These are phyloP conservation scores for Mycena olivaceomarginata DNA, from an alignment of 768 basidiomycete genomes.

Conservation along the genomic window DNA sequence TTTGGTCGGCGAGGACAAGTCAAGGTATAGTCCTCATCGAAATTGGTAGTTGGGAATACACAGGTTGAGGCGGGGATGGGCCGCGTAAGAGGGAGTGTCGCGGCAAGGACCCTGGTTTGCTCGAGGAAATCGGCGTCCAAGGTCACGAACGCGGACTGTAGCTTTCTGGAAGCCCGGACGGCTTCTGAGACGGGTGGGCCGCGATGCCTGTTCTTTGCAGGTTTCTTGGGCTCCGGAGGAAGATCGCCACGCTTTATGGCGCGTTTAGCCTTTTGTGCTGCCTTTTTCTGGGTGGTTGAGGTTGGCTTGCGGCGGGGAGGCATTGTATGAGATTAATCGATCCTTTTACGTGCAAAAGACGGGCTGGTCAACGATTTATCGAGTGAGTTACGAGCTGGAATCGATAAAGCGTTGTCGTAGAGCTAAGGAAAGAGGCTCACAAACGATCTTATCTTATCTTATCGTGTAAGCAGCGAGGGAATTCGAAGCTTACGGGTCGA, in stretches of 20 bases:
- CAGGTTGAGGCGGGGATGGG: slow-evolving; percentile 66
- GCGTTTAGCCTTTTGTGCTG: slow-evolving; percentile 84
- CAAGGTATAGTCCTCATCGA: slow-evolving; percentile 47
- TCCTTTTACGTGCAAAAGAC: too few species aligned
- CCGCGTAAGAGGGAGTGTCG: slow-evolving; percentile 69
- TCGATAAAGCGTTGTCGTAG: too few species aligned
- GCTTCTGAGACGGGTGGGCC: slow-evolving; percentile 52
- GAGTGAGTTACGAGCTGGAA: too few species aligned
- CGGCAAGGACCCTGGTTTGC: slow-evolving; percentile 73
- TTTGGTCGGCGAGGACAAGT: slow-evolving; percentile 85
- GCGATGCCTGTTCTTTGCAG: slow-evolving; percentile 53
- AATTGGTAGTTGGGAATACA: slow-evolving; percentile 23
- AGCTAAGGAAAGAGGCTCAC: too few species aligned
- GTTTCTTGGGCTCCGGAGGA: slow-evolving; percentile 57
- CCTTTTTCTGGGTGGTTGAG: slow-evolving; percentile 83
- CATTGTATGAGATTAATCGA: slow-evolving; percentile 44
- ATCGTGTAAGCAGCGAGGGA: neutral
- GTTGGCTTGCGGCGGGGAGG: slow-evolving; percentile 71
- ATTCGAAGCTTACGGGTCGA: too few species aligned
- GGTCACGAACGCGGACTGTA: slow-evolving; percentile 84
- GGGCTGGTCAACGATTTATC: too few species aligned
- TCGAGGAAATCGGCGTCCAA: slow-evolving; percentile 78
- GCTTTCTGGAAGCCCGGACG: slow-evolving; percentile 65
- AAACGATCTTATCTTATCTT: neutral
- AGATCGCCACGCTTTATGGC: slow-evolving; percentile 90